A percentile compares a stretch with the other conserved stretches of the same genome.
These are phyloP conservation scores for Anethum foeniculum DNA, from an alignment of 140 eudicot genomes.

Conservation along the genomic window DNA sequence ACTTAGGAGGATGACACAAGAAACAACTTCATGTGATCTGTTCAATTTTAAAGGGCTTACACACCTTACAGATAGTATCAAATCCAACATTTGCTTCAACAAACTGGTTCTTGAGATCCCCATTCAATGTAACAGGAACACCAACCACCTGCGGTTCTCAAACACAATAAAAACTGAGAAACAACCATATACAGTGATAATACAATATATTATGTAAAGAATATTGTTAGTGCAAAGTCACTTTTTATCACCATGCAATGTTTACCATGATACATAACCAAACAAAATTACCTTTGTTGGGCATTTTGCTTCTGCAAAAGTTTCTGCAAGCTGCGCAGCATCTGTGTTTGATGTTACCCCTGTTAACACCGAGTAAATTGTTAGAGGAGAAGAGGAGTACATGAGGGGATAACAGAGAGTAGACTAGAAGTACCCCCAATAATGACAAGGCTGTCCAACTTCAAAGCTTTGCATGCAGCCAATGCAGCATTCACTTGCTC, in stretches of 20 bases:
- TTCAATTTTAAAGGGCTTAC: background rate
- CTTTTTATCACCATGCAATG: background rate
- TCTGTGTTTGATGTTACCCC: slow-evolving; percentile 99
- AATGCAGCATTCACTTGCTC: slow-evolving; percentile 96
- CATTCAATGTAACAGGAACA: slow-evolving; percentile 92
- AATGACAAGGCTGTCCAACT: slow-evolving; percentile 79
- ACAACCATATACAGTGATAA: background rate
- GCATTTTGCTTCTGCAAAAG: slow-evolving; percentile 94
- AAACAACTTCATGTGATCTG: background rate
- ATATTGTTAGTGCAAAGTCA: background rate
- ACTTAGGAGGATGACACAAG: background rate
- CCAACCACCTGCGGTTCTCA: slow-evolving; percentile 73
- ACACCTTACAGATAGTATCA: slow-evolving; percentile 96
- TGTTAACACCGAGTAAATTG: slow-evolving; percentile 22
- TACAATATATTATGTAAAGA: background rate
- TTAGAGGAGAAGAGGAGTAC: background rate
- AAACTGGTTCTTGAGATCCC: slow-evolving; percentile 96
- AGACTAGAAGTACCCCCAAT: slow-evolving; percentile 61
- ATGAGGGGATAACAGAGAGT: background rate
- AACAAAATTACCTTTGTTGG: slow-evolving; percentile 54
- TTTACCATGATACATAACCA: background rate
- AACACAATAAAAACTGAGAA: background rate
- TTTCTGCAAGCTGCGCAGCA: slow-evolving; percentile 99
- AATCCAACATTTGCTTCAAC: slow-evolving; percentile 97
- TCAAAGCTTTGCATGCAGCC: slow-evolving; percentile 81